Base-by-base conservation (phyloP, 345 rosid genomes). In the Triadica sebifera region DNA sequence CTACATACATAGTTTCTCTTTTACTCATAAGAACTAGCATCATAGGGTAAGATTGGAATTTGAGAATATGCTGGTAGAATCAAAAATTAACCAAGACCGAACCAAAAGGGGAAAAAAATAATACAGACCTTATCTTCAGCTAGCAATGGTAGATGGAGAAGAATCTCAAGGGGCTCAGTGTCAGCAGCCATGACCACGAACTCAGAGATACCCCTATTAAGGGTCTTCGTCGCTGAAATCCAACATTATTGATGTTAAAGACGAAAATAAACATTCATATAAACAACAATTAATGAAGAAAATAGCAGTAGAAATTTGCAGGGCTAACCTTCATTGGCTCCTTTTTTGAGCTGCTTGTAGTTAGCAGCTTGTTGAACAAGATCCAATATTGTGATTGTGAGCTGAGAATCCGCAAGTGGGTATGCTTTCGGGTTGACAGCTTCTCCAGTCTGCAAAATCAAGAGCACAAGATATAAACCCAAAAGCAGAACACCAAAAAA, bases 321-420 rank as follows among this genome's bases (percentile, higher is more conserved):
- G 17, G 29, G 9, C 39, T 16, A 43, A 88, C 97, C 98, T 91
- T 95, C 99, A 73, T 95, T 95, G 25, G 97, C 98, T 6, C 98
- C 98, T 85, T 95, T 94, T 73, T 95, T 95, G 75, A 95, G 99
- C 81, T 95, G 99, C 88, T 91, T 93, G 93, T 93, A 91, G 75
- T 93, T 90, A 65, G 96, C 89, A 46, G 98, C 99, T 84, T 95
- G 98, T 70, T 93, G 97, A 74, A 95, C 89, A 19, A 95, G 96
- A 84, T 95, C 98, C 25, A 93, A 81, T 41, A 95, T 95, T 10
- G 98, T 91, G 22, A 88, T 88, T 0, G 90, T 57, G 45, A 95
- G 81, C 84, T 93, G 90, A 10, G 94, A 80, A 81, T 90, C 93
- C 0, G 98, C 97, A 4, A 95, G 87, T 0, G 99, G 99, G 75